Conservation (phyloP, 371 early-diverging fungal genomes). For the Hamiltosporidium tvaerminnensis region DNA sequence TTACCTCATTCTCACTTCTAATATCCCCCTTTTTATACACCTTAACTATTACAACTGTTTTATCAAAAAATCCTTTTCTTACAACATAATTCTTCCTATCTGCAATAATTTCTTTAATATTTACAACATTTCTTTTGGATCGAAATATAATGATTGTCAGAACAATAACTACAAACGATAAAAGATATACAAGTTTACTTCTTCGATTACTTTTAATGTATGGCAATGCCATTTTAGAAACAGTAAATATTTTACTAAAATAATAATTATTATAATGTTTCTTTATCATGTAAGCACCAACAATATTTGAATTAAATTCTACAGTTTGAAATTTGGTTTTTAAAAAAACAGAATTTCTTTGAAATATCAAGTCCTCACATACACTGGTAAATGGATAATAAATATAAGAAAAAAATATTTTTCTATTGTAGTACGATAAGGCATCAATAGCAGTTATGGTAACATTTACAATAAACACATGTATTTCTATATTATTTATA, state of each 20-base stretch:
- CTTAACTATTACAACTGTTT: background rate
- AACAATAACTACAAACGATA: background rate
- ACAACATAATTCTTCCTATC: background rate
- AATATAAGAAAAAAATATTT: constrained; percentile 3
- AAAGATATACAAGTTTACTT: background rate
- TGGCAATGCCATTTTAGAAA: background rate
- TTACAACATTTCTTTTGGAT: background rate
- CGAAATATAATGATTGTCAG: background rate
- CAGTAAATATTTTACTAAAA: constrained; percentile 3
- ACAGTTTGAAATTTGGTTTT: background rate
- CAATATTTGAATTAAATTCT: constrained; percentile 1
- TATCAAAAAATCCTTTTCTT: constrained; percentile 1
- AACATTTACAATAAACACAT: background rate
- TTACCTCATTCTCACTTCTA: background rate
- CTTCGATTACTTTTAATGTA: background rate
- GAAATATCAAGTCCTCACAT: background rate
- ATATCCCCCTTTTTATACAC: background rate
- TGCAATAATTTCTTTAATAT: background rate
- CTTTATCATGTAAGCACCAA: background rate
- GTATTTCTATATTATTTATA: background rate
- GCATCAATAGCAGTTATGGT: constrained; percentile 1
- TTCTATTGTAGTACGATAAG: background rate
- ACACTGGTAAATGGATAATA: constrained; percentile 6
- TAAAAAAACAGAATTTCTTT: background rate
- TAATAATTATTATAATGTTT: background rate